Base-by-base conservation (phyloP, 2,329 filamentous ascomycete genomes). In the Parafenestella ontariensis region DNA sequence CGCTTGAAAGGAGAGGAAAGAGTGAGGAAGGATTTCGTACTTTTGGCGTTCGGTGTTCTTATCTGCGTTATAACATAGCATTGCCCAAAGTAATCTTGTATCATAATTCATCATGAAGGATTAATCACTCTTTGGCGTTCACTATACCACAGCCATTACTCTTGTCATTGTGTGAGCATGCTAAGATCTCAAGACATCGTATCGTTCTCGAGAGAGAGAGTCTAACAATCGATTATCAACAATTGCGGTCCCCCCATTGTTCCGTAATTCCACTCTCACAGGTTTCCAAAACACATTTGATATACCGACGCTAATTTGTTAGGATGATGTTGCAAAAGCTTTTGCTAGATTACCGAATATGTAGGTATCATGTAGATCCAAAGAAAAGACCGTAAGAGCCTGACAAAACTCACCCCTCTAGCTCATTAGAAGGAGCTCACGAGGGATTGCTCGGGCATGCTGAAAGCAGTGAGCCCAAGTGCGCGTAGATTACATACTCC, bases 291-390 rank as follows among this genome's bases (percentile, higher is more conserved):
- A 26, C 24, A 5, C 5, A 9, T 9, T 26, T 26, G 5, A 5
- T 5, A 9, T 26, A 9, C 9, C 24, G 9, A 26, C 5, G 24
- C 24, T 26, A 26, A 26, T 26, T 10, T 26, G 24, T 26, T 26
- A 26, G 24, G 24, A 37, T 37, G 34, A 37, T 28, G n/a, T 13
- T 21, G 31, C 42, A 55, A 24, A 52, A 44, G 28, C 48, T 52
- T 52, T 58, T 55, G 26, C 45, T 52, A 52, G 36, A 58, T 56
- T 52, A 58, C 48, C 34, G 45, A 42, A 40, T 52, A 58, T 49
- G 34, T 46, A 43, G 34, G 33, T 52, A 49, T 49, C 44, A 39
- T 36, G 49, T 44, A 49, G 44, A 50, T 46, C 29, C 42, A 26
- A 42, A 44, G 37, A n/a, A 24, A 45, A 41, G 47, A 17, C 36